Evolutionary conservation across 169 alveolate genomes (phyloP), one percentile per base, ranked within the genome.

Genomic region (Cryptosporidium viatorum): DNA sequence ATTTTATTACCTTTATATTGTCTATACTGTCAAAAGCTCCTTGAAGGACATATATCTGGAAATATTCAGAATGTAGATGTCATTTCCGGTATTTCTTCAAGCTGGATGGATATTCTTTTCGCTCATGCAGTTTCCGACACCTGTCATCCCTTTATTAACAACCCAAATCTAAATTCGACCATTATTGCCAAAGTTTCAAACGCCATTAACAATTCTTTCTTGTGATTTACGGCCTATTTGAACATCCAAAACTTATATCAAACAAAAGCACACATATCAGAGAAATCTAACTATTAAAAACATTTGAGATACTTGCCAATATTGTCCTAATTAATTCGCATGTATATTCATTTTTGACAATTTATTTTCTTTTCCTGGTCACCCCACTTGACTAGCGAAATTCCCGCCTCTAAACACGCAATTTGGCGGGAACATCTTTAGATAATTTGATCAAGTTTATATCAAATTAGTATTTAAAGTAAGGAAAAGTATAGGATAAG

Each of bases 141-240:
- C 12, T 26, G 68, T 8, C 89, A 80, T 80, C 89, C 89, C 29
- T 80, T 80, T 9, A 80, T 80, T 39, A 35, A 52, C 52, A 41
- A 80, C 45, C 9, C 62, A 14, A 43, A 80, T 80, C 21, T 62
- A 2, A 80, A 41, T 59, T 23, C 55, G 0, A 29, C 67, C 7
- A 41, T 80, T 60, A 67, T 65, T 80, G 12, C 75, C 4, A 33
- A 65, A 9, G 62, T 80, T 21, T 60, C 71, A 8, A 62, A 80
- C 26, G 45, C 23, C 26, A 55, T 73, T 18, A 62, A 73, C 10
- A 35, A 0, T n/a, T 73, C 33, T 37, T 41, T 26, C 51, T 18
- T 26, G 16, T 70, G 10, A 43, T 43, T 9, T 26, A 55, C 12
- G 3, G 21, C 55, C 55, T 48, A 48, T 48, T 48, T 14, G 0